Evolutionary conservation across 2,329 filamentous ascomycete genomes (phyloP), one percentile per base, ranked within the genome.

Genomic region (Neopestalotiopsis sp.): DNA sequence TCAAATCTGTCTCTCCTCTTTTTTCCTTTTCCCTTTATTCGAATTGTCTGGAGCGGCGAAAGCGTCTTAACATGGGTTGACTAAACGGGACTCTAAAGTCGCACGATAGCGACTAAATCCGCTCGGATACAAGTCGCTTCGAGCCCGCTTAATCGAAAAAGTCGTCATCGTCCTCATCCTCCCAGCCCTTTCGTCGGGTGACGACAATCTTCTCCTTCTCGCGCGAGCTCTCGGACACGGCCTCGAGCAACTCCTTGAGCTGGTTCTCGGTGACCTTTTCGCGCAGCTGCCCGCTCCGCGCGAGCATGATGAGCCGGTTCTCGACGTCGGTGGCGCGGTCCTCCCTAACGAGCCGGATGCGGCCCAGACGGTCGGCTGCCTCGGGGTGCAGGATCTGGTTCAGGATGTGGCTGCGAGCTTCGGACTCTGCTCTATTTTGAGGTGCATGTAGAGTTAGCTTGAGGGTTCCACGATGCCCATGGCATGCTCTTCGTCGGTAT

Each of bases 341-440:
- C 79, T 95, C 94, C 83, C 98, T 98, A 78, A 99, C 96, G 70
- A 99, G 90, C 42, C 95, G 92, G 83, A 99, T 98, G 73, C 96
- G 94, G 68, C 94, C 94, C 1, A 99, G 88, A 14, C 96, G 93
- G 83, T 99, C 96, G 70, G 94, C 93, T 20, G 96, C 96, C 78
- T 95, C 94, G 73, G 96, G 96, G 76, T 95, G 91, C 71, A 99
- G 93, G 84, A 99, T 98, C 82, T 98, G 96, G 75, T 88, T 89
- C 71, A 99, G 91, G 75, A 98, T 92, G 70, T 89, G 87, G 76
- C 90, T 85, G 70, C 94, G 92, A 53, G 92, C 91, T 79, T 95
- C 93, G 72, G 89, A 87, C 73, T 58, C 64, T 84, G 65, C 68
- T 61, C 69, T 67, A 32, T 59, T 20, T 4, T 1, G 20, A 14